Evolutionary conservation across 352 stramenopile genomes (phyloP).

Genomic region (Phytophthora meadii): DNA sequence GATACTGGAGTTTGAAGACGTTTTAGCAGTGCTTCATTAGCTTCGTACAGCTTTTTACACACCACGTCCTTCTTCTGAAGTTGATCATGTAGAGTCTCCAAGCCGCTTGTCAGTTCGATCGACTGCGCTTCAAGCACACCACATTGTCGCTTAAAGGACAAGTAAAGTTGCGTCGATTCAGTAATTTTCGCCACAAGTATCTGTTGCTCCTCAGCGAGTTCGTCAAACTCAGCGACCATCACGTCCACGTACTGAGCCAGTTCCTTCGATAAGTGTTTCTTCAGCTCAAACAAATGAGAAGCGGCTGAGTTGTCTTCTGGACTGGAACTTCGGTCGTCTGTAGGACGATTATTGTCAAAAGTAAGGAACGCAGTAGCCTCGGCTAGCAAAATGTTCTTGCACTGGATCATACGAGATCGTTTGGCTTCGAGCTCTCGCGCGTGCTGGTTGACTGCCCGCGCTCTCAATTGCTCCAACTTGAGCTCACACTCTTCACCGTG

Average conservation of each 20-base stretch:
- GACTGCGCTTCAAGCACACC: constrained; percentile 46
- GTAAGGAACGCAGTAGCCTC: constrained; percentile 54
- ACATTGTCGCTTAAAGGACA: constrained; percentile 65
- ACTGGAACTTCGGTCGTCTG: constrained; percentile 5
- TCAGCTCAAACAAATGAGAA: constrained; percentile 45
- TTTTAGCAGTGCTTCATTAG: constrained; percentile 67
- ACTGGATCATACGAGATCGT: constrained; percentile 50
- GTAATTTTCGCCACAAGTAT: constrained; percentile 68
- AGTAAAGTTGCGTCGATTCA: constrained; percentile 64
- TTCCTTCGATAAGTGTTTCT: constrained; percentile 54
- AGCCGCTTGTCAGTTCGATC: constrained; percentile 35
- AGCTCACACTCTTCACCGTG: constrained; percentile 46
- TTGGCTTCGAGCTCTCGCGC: constrained; percentile 53
- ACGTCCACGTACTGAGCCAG: constrained; percentile 53
- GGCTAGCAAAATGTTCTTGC: constrained; percentile 46
- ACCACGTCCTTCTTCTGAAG: constrained; percentile 59
- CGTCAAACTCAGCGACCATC: constrained; percentile 65
- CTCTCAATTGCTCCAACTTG: constrained; percentile 44
- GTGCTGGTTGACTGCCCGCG: constrained; percentile 37
- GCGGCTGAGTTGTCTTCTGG: constrained; percentile 30
- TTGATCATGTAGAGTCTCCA: constrained; percentile 49
- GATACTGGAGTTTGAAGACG: constrained; percentile 38
- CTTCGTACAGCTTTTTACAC: constrained; percentile 69
- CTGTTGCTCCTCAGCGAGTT: constrained; percentile 58
- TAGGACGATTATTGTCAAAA: constrained; percentile 25